Conservation (phyloP, 1,284 basidiomycete species). For the Stereum hirsutum region DNA sequence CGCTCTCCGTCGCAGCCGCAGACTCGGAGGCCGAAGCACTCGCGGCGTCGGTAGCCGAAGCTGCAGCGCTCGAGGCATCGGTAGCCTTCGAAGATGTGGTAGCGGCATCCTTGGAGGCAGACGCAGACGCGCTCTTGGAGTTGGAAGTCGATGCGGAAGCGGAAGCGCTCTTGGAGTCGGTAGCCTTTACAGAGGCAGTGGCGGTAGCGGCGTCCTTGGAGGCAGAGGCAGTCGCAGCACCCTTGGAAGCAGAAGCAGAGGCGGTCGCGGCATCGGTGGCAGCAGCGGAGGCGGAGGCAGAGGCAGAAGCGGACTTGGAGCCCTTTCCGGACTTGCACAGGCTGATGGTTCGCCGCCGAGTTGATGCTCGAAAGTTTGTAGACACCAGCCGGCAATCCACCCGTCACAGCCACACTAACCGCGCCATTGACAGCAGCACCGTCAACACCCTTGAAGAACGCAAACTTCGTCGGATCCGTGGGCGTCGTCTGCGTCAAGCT, state of each 20-base stretch:
- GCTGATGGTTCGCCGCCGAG: constrained; percentile 52
- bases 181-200: no score
- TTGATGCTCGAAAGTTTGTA: constrained; percentile 49
- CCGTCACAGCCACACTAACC: constrained; percentile 45
- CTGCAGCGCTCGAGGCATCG: no score
- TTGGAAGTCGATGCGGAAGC: no score
- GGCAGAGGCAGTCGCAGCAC: constrained; percentile 8
- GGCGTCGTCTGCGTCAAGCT: constrained; percentile 43
- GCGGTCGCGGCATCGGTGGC: neutral
- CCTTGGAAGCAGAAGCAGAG: neutral
- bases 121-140: no score
- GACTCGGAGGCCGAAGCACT: no score
- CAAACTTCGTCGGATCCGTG: constrained; percentile 48
- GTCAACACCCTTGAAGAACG: constrained; percentile 66
- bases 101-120: no score
- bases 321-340: constrained; percentile 38
- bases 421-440: constrained; percentile 34
- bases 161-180: no score
- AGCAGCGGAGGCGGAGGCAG: neutral
- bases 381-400: constrained; percentile 47
- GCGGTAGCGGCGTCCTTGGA: constrained; percentile 8
- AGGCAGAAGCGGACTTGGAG: constrained; percentile 16
- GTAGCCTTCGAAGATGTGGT: no score
- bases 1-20: no score
- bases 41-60: no score